Evolutionary conservation across 768 basidiomycete species (phyloP).

Genomic region (Myochromella boudieri): DNA sequence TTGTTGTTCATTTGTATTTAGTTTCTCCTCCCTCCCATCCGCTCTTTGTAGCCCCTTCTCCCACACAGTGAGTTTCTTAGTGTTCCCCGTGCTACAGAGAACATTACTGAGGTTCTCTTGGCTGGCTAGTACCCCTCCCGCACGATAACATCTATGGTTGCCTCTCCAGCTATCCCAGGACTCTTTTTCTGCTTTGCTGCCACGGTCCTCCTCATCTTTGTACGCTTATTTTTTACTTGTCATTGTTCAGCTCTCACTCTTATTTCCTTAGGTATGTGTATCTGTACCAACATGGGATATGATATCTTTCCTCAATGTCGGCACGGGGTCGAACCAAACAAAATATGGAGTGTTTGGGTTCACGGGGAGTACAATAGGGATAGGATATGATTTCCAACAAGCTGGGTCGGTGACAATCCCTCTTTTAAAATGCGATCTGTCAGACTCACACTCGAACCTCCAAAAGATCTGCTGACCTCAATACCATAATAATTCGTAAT

Average conservation of each 20-base stretch:
- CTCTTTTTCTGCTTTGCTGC: constrained; percentile 73
- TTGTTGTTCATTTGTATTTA: not conserved
- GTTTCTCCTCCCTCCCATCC: not conserved
- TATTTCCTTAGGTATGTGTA: constrained; percentile 73
- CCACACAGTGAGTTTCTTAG: not conserved
- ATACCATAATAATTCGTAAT: constrained; percentile 57
- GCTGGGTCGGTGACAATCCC: constrained; percentile 6
- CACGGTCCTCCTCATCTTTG: constrained; percentile 67
- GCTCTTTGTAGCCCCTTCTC: not conserved
- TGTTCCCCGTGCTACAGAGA: no score
- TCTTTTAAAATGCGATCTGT: no score
- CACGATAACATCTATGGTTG: constrained; percentile 36
- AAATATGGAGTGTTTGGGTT: constrained; percentile 80
- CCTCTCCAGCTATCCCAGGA: constrained; percentile 65
- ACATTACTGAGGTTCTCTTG: no score
- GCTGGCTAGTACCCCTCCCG: no score
- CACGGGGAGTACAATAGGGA: constrained; percentile 49
- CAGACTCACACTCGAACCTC: not conserved
- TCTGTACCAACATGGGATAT: constrained; percentile 73
- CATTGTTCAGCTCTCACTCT: no score
- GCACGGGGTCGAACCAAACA: constrained; percentile 31
- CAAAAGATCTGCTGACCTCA: constrained; percentile 30
- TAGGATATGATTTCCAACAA: constrained; percentile 58
- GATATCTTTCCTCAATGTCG: constrained; percentile 66
- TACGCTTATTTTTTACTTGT: constrained; percentile 38